A percentile compares a stretch with the other conserved stretches of the same genome.
Conservation (phyloP, 768 basidiomycete species). For the Pleurotus tuber-regium region DNA sequence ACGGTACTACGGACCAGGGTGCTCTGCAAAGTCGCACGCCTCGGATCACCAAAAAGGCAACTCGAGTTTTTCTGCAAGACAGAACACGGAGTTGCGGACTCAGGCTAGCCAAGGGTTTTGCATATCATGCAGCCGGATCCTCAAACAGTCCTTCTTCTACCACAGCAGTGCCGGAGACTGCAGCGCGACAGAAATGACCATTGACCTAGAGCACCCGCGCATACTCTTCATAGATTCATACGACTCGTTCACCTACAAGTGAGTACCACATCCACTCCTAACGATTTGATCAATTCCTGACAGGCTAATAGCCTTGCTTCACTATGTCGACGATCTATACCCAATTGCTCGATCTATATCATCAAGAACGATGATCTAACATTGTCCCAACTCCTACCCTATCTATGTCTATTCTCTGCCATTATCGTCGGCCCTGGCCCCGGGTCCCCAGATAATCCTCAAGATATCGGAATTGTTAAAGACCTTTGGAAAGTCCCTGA, state of each 20-base stretch:
- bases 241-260: conserved; percentile 91
- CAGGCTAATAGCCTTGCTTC: conserved; percentile 59
- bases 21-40: not conserved
- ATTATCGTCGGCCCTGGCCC: conserved; percentile 79
- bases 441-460: conserved; percentile 62
- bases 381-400: conserved; percentile 45
- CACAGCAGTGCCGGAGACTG: not conserved
- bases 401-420: conserved; percentile 62
- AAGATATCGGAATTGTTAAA: conserved; percentile 67
- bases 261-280: conserved; percentile 25
- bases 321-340: conserved; percentile 61
- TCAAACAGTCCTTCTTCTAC: not conserved
- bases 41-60: no score
- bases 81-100: not conserved
- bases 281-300: not conserved
- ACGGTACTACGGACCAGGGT: conserved; percentile 4
- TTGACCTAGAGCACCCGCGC: conserved; percentile 42
- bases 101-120: not conserved
- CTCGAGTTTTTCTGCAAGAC: no score
- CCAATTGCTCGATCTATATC: conserved; percentile 60
- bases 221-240: conserved; percentile 80
- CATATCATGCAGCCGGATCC: conserved; percentile 11
- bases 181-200: conserved; percentile 28
- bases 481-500: conserved; percentile 67
- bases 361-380: conserved; percentile 69